Conservation (phyloP, 768 basidiomycete genomes). For the Boletus reticuloceps region DNA sequence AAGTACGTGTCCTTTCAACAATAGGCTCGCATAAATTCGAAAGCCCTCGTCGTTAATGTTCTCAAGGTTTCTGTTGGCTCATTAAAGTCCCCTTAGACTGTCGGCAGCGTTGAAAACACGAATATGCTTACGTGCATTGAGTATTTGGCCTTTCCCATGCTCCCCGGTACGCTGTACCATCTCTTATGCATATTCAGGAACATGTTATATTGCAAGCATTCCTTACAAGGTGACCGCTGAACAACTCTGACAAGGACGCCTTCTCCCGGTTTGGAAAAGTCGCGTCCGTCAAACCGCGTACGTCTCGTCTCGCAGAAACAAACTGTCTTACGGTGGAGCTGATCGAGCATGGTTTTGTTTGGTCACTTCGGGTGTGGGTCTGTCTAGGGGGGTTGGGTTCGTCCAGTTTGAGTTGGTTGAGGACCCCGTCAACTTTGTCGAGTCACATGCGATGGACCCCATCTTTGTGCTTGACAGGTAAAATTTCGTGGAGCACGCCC, state of each 20-base stretch:
- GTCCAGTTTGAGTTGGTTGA: slow-evolving; percentile 39
- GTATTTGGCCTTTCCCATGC: too few species aligned
- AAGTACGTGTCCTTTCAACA: too few species aligned
- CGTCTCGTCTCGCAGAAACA: slow-evolving; percentile 18
- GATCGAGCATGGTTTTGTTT: neutral
- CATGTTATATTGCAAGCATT: slow-evolving; percentile 51
- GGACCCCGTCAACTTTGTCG: slow-evolving; percentile 38
- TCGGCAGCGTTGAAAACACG: too few species aligned
- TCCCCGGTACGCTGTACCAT: too few species aligned
- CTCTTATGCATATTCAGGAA: slow-evolving; percentile 29
- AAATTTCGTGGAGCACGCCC: slow-evolving; percentile 41
- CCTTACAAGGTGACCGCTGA: slow-evolving; percentile 44
- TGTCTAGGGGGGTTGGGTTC: slow-evolving; percentile 44
- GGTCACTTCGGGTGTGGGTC: slow-evolving; percentile 34
- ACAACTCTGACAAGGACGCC: slow-evolving; percentile 36
- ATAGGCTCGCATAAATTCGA: too few species aligned
- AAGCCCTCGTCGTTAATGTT: too few species aligned
- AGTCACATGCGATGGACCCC: slow-evolving; percentile 41
- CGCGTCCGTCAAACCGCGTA: slow-evolving; percentile 38
- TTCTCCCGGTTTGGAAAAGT: slow-evolving; percentile 46
- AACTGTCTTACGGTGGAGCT: neutral
- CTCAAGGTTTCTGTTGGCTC: too few species aligned
- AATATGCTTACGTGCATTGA: too few species aligned
- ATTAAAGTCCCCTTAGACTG: too few species aligned
- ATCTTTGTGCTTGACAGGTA: slow-evolving; percentile 48